These are phyloP conservation scores for Trametes cubensis DNA, from an alignment of 768 basidiomycete genomes.

Conservation along the genomic window DNA sequence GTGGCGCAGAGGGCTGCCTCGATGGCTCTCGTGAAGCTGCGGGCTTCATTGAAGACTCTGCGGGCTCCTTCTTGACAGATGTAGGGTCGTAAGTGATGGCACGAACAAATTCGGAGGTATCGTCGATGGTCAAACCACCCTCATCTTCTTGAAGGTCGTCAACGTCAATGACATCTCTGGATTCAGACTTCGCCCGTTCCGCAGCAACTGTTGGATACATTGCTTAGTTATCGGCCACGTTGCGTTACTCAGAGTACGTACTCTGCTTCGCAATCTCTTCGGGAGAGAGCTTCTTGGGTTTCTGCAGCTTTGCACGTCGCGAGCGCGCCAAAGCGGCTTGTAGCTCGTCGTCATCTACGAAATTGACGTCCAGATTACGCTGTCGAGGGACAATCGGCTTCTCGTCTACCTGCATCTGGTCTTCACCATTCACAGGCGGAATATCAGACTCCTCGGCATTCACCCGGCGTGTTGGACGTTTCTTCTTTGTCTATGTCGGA, in stretches of 20 bases:
- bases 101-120: conserved; percentile 95
- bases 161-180: conserved; percentile 45
- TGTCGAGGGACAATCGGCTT: conserved; percentile 67
- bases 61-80: conserved; percentile 38
- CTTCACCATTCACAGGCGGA: conserved; percentile 44
- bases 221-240: conserved; percentile 10
- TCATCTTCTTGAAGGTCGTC: conserved; percentile 51
- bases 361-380: conserved; percentile 81
- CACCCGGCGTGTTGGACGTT: conserved; percentile 71
- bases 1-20: conserved; percentile 21
- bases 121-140: conserved; percentile 84
- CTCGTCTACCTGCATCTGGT: conserved; percentile 80
- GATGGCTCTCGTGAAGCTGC: conserved; percentile 31
- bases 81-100: conserved; percentile 72
- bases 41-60: conserved; percentile 26
- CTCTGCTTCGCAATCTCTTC: conserved; percentile 83
- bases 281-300: conserved; percentile 72
- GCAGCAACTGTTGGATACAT: conserved; percentile 55
- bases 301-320: conserved; percentile 79
- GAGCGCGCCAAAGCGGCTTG: conserved; percentile 90
- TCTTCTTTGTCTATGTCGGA: conserved; percentile 84
- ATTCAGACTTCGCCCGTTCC: conserved; percentile 57
- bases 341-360: conserved; percentile 98
- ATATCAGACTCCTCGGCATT: conserved; percentile 53
- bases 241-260: conserved; percentile 13